Evolutionary conservation across 1,284 basidiomycete genomes (phyloP).

Genomic region (Kalmanozyma brasiliensis): DNA sequence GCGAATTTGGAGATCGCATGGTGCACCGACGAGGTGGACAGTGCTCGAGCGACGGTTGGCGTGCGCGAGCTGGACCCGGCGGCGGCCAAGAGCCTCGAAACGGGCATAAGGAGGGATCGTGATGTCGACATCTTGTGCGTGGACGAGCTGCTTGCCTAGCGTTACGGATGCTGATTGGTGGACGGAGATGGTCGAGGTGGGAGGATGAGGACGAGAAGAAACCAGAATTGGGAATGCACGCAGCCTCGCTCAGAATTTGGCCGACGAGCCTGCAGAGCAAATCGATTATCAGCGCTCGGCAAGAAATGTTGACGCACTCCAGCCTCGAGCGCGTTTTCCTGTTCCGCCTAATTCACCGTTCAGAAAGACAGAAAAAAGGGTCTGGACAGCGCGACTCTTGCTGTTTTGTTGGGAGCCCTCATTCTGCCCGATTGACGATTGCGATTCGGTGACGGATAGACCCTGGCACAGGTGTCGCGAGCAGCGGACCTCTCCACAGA

Average conservation of each 20-base stretch:
- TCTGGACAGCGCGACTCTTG: not conserved
- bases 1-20: constrained; percentile 55
- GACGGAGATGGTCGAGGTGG: not conserved
- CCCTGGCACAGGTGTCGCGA: not conserved
- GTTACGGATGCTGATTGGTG: not conserved
- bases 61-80: constrained; percentile 22
- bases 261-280: constrained; percentile 8
- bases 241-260: constrained; percentile 12
- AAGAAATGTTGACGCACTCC: constrained; percentile 15
- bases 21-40: constrained; percentile 36
- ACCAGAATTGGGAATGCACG: not conserved
- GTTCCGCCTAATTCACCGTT: constrained; percentile 10
- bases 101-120: constrained; percentile 20
- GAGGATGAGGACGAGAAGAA: constrained; percentile 7
- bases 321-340: constrained; percentile 18
- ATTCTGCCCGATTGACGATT: too few relatives aligned
- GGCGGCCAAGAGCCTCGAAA: constrained; percentile 25
- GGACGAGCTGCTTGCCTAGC: not conserved
- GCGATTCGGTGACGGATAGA: too few relatives aligned
- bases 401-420: not conserved
- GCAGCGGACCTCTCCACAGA: not conserved
- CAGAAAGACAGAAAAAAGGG: constrained; percentile 9
- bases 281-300: constrained; percentile 31
- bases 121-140: constrained; percentile 31
- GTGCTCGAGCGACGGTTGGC: constrained; percentile 14